Conservation (phyloP, 352 stramenopile species). For the Phytophthora uliginosa region DNA sequence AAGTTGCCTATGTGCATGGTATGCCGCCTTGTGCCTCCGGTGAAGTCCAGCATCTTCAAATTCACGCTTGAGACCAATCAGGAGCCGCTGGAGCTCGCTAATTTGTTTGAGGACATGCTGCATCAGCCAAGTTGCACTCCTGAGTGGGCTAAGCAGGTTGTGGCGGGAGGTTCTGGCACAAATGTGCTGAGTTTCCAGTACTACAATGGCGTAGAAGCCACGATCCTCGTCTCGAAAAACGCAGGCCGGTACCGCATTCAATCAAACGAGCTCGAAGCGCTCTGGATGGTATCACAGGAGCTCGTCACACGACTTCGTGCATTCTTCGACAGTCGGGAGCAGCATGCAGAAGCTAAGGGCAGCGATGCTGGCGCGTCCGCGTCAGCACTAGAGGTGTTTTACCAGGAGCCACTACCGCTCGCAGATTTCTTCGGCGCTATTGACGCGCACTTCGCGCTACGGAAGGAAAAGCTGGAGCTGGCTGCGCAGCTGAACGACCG, state of each 20-base stretch:
- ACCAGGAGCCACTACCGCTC: constrained; percentile 86
- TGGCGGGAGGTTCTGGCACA: constrained; percentile 53
- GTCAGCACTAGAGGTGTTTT: constrained; percentile 68
- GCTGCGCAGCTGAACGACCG: constrained; percentile 84
- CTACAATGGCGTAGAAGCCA: constrained; percentile 87
- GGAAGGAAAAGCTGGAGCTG: constrained; percentile 73
- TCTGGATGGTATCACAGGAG: constrained; percentile 86
- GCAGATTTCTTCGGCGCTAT: constrained; percentile 91
- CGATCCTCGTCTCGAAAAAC: constrained; percentile 93
- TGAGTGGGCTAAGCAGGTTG: constrained; percentile 79
- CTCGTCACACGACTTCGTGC: constrained; percentile 71
- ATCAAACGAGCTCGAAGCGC: constrained; percentile 80
- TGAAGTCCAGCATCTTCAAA: constrained; percentile 89
- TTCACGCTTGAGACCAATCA: constrained; percentile 92
- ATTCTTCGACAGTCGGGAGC: constrained; percentile 45
- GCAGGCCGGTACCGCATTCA: constrained; percentile 91
- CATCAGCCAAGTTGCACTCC: constrained; percentile 76
- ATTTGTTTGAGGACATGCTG: constrained; percentile 90
- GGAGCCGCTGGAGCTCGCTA: constrained; percentile 74
- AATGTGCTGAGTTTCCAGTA: constrained; percentile 93
- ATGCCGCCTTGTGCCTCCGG: constrained; percentile 73
- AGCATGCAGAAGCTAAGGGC: constrained; percentile 29
- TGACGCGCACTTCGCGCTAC: constrained; percentile 85
- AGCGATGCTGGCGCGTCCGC: constrained; percentile 22
- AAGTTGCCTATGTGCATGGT: constrained; percentile 82